Base-by-base conservation (phyloP, 164 flowering plant species). In the Kingdonia uniflora region DNA sequence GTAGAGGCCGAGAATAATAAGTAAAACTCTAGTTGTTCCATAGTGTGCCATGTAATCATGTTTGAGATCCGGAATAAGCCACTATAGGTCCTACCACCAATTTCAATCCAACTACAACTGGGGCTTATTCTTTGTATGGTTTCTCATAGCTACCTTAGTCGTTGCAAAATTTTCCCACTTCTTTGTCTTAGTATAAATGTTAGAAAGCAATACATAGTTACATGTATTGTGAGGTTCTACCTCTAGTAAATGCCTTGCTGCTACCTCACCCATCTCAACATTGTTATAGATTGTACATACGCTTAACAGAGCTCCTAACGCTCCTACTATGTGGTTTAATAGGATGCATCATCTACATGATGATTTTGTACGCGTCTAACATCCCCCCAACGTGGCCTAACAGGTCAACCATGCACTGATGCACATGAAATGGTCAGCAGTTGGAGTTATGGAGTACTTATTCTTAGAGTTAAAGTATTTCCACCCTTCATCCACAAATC, bases 381-480 rank as follows among this genome's bases (percentile, higher is more conserved):
- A 58, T 48, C 6, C 40, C 46, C 20, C 68, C 68, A 19, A 56
- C 52, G 14, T 63, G 59, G 24, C 68, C 63, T 47, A 64, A 54
- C 19, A 64, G 12, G 49, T 64, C 67, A 21, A 64, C 58, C 58
- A n/a, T n/a, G n/a, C n/a, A n/a, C n/a, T n/a, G n/a, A 64, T 23
- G 54, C 68, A 64, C 63, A 59, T 58, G 44, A 58, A 64, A 40
- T 64, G 68, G 54, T 64, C 68, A 10, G 59, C 59, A 24, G 55
- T 64, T 8, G 68, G 68, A 35, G 51, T 7, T 12, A 65, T 65
- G 11, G 43, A 54, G 59, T 54, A 65, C 33, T 65, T 56, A 6
- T 59, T 49, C 51, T 51, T 42, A 21, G 45, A 21, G 11, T 54
- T 6, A 17, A 65, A 59, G 47, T 64, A 58, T 19, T 19, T 38